These are phyloP conservation scores for Globisporangium cylindrosporum DNA, from an alignment of 352 stramenopile genomes.

Conservation along the genomic window DNA sequence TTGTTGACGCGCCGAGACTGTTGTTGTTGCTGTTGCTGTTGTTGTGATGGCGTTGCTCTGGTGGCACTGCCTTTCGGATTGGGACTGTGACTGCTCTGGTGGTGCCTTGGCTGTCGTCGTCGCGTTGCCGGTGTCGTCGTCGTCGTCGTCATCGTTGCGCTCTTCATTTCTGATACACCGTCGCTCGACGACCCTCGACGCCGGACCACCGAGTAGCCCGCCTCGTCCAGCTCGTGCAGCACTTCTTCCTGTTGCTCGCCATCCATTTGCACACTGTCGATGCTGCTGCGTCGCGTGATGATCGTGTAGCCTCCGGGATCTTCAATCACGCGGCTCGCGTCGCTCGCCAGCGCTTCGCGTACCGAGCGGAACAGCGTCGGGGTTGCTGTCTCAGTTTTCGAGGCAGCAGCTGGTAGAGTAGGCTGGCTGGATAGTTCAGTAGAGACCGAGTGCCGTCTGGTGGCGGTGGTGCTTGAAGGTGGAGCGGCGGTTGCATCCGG, in stretches of 20 bases:
- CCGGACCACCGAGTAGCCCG: conserved; percentile 56
- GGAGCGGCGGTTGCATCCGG: not conserved
- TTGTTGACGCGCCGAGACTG: conserved; percentile 3
- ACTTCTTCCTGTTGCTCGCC: conserved; percentile 4
- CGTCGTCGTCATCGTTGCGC: not conserved
- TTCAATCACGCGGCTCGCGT: conserved; percentile 21
- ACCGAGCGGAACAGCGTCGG: conserved; percentile 37
- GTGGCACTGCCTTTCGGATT: not conserved
- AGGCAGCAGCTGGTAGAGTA: not conserved
- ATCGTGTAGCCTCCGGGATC: conserved; percentile 32
- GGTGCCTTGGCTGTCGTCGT: conserved; percentile 9
- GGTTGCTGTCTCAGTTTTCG: not conserved
- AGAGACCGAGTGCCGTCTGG: not conserved
- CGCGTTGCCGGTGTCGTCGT: not conserved
- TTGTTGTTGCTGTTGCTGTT: conserved; percentile 11
- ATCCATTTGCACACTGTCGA: conserved; percentile 12
- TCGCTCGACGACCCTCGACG: conserved; percentile 20
- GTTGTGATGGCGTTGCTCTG: not conserved
- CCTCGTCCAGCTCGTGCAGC: conserved; percentile 29
- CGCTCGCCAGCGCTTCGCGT: conserved; percentile 40
- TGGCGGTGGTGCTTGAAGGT: not conserved
- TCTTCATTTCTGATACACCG: conserved; percentile 7
- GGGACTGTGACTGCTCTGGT: conserved; percentile 6
- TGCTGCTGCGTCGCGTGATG: conserved; percentile 27
- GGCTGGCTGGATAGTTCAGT: not conserved